phyloP scores from a whole-genome alignment of 805 yeast species.

The Kluyveromyces lactis region DNA sequence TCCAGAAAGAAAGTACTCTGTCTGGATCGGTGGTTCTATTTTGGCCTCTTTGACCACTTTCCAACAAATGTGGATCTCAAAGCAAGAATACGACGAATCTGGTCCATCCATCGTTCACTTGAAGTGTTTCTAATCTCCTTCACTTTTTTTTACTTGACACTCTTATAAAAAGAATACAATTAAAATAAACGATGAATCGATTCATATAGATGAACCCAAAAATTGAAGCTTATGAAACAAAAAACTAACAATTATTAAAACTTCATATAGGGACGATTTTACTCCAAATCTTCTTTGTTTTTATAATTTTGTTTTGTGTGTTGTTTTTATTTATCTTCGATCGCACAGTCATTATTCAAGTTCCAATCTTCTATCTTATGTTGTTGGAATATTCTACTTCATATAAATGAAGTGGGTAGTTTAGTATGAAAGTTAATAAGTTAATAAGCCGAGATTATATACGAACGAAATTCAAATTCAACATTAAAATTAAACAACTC shows the following conservation, averaged over 20 bases:
- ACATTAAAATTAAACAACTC: too few relatives aligned
- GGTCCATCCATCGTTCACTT: slow-evolving; percentile 93
- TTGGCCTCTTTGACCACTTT: slow-evolving; percentile 97
- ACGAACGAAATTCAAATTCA: too few relatives aligned
- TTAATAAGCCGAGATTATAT: too few relatives aligned
- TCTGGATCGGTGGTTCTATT: slow-evolving; percentile 99
- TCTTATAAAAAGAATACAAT: slow-evolving; percentile 2
- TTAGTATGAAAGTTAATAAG: too few relatives aligned
- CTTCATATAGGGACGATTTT: slow-evolving; percentile 1
- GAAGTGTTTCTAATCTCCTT: slow-evolving; percentile 36
- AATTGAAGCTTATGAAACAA: background rate
- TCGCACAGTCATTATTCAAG: too few relatives aligned
- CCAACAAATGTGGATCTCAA: slow-evolving; percentile 99
- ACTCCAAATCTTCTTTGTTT: background rate
- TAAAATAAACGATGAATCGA: too few relatives aligned
- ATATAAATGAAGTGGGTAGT: too few relatives aligned
- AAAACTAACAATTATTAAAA: slow-evolving; percentile 1
- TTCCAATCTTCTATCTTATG: too few relatives aligned
- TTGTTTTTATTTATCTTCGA: background rate
- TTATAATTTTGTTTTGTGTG: background rate
- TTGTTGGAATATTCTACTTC: too few relatives aligned
- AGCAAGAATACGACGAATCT: slow-evolving; percentile 99
- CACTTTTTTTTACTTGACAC: slow-evolving; percentile 1
- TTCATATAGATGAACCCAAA: too few relatives aligned
- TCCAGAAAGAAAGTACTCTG: slow-evolving; percentile 98